These are phyloP conservation scores for Cladophialophora chaetospira DNA, from an alignment of 2,329 filamentous ascomycete species.

Conservation along the genomic window DNA sequence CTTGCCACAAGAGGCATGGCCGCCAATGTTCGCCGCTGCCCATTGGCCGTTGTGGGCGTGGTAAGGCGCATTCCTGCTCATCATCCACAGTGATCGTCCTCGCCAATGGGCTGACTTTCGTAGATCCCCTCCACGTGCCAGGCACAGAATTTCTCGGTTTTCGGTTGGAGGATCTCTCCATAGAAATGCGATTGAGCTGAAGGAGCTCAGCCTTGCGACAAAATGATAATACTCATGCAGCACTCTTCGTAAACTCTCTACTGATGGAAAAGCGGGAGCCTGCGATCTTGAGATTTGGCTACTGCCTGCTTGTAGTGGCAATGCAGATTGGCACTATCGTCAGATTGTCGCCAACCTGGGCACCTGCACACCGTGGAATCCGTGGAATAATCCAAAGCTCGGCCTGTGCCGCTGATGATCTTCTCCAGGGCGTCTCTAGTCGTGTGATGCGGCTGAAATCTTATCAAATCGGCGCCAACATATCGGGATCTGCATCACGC, in stretches of 20 bases:
- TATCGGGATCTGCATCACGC: too few relatives aligned
- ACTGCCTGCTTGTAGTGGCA: background rate
- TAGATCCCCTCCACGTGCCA: background rate
- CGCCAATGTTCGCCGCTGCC: background rate
- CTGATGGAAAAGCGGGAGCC: background rate
- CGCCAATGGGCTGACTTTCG: background rate
- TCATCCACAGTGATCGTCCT: background rate
- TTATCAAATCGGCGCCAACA: too few relatives aligned
- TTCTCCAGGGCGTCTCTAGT: too few relatives aligned
- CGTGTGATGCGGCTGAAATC: too few relatives aligned
- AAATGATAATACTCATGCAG: background rate
- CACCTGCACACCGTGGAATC: background rate
- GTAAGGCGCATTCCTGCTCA: slow-evolving; percentile 2
- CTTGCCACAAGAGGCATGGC: background rate
- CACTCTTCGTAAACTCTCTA: background rate
- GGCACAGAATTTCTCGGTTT: slow-evolving; percentile 5
- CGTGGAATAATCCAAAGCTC: background rate
- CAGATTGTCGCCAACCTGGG: background rate
- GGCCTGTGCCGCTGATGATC: background rate
- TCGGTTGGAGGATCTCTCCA: background rate
- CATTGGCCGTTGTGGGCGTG: background rate
- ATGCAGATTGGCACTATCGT: background rate
- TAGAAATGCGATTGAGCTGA: background rate
- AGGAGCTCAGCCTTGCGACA: background rate
- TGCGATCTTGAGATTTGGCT: background rate